A percentile compares a stretch with the other conserved stretches of the same genome.
Conservation (phyloP, 2,329 filamentous ascomycete species). For the Cladosporium cucumerinum region DNA sequence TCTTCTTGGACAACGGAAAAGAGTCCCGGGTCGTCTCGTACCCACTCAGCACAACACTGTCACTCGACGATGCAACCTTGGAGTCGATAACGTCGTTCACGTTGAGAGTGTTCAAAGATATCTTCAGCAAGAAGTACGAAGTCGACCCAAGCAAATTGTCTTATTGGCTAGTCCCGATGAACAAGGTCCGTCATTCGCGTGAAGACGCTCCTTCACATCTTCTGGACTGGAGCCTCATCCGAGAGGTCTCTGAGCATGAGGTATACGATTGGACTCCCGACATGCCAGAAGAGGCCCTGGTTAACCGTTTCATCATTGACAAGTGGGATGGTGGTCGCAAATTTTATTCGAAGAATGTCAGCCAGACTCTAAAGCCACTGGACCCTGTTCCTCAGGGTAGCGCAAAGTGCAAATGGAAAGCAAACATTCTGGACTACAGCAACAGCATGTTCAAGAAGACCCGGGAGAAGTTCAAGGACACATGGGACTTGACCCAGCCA, state of each 20-base stretch:
- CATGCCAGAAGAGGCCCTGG: conserved; percentile 40
- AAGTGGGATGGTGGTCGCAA: conserved; percentile 56
- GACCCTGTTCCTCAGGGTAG: conserved; percentile 62
- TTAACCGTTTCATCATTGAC: conserved; percentile 55
- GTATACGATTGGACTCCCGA: conserved; percentile 46
- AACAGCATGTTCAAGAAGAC: conserved; percentile 69
- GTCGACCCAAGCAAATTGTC: conserved; percentile 62
- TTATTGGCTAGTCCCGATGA: conserved; percentile 73
- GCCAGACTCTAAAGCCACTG: conserved; percentile 56
- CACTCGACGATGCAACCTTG: conserved; percentile 45
- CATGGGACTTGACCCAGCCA: conserved; percentile 67
- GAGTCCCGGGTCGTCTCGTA: conserved; percentile 53
- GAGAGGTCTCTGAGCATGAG: conserved; percentile 37
- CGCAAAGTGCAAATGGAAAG: conserved; percentile 40
- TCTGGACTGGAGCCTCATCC: conserved; percentile 63
- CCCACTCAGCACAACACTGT: conserved; percentile 40
- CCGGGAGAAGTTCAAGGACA: conserved; percentile 44
- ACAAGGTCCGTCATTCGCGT: background rate
- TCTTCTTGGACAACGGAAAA: conserved; percentile 67
- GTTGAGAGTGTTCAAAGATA: conserved; percentile 70
- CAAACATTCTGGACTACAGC: conserved; percentile 78
- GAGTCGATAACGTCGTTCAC: conserved; percentile 68
- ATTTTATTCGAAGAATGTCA: conserved; percentile 51
- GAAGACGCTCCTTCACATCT: background rate
- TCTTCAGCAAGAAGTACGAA: conserved; percentile 86